These are phyloP conservation scores for Ascochyta koolunga DNA, from an alignment of 2,329 filamentous ascomycete genomes.

Conservation along the genomic window DNA sequence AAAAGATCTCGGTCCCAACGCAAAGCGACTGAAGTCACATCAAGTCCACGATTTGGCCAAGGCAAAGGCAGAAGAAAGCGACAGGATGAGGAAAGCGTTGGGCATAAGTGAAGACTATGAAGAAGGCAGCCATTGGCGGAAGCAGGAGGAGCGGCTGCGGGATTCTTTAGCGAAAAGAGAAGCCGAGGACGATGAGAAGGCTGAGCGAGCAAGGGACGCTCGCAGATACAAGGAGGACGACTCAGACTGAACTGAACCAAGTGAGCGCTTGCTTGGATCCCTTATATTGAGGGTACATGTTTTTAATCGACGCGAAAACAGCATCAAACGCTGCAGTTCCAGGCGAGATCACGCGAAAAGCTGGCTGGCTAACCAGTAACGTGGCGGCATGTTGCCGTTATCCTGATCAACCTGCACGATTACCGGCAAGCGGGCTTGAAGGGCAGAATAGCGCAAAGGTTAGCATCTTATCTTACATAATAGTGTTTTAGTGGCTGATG, in stretches of 20 bases:
- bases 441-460: neutral
- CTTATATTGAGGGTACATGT: no score
- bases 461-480: neutral
- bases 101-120: constrained; percentile 87
- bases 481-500: constrained; percentile 2
- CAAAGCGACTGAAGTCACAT: constrained; percentile 78
- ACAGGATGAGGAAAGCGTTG: constrained; percentile 82
- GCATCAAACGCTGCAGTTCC: no score
- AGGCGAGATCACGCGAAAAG: neutral
- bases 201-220: constrained; percentile 31
- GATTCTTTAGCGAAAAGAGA: constrained; percentile 51
- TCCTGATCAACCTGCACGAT: no score
- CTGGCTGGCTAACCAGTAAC: neutral
- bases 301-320: no score
- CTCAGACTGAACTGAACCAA: constrained; percentile 31
- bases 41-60: constrained; percentile 96
- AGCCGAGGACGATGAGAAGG: constrained; percentile 42
- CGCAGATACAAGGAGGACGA: constrained; percentile 35
- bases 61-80: constrained; percentile 95
- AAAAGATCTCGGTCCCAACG: constrained; percentile 45
- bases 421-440: no score
- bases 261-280: neutral
- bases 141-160: constrained; percentile 73
- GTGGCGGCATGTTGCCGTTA: no score
- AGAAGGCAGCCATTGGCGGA: constrained; percentile 84